Base-by-base conservation (phyloP, 805 yeast species). In the Deakozyma indianensis region DNA sequence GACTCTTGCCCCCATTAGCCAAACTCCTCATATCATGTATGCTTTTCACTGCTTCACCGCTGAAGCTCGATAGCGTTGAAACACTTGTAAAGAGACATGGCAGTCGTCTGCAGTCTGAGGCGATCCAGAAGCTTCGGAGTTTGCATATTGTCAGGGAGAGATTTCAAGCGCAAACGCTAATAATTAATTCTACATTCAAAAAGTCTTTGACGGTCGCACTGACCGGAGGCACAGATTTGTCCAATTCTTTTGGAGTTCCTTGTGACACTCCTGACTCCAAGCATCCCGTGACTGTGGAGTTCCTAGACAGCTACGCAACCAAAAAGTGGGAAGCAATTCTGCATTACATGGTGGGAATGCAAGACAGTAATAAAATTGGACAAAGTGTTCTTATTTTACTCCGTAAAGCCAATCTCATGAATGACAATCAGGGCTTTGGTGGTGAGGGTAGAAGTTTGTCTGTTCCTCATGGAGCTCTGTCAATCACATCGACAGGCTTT, bases 341-440 rank as follows among this genome's bases (percentile, higher is more conserved):
- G 54, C 97, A 92, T 68, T 92, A 81, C 66, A 90, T 92, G 97
- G 99, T 92, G 41, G 96, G 97, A 1, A 85, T 38, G 25, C 43
- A 51, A 3, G 83, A 84, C 44, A 65, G 80, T 41, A 69, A 74
- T 9, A 71, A 69, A 16, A 65, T 96, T 2, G 80, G 88, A 42
- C 71, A 73, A n/a, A 88, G 90, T 16, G 96, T 90, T 0, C 67
- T 92, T 43, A 73, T 78, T 16, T 67, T 92, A 23, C 67, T 92
- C 43, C 73, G 75, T 51, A 86, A 79, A 65, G 81, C 94, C 50
- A 90, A 90, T 2, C 68, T 92, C 44, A 88, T 92, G 96, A 94
- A 83, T 56, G 80, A 82, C 21, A 55, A 56, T 9, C 59, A 58
- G 15, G 56, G 5, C 38, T 42, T 25, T 25, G 46, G 44, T n/a